Conservation (phyloP, 345 rosid species). For the Sisymbrium irio region DNA sequence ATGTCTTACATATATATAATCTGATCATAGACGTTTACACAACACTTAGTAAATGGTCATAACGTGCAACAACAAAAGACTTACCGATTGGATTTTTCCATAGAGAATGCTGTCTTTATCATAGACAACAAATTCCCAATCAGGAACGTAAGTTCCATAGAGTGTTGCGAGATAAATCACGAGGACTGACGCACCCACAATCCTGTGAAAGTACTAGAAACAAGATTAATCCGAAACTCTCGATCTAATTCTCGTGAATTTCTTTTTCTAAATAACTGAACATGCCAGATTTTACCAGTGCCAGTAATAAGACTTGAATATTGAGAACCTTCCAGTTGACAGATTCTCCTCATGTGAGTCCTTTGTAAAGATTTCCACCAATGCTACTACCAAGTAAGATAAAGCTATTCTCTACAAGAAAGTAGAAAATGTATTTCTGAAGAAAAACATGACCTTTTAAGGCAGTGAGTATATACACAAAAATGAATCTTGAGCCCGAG, state of each 20-base stretch:
- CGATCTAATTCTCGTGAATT: not conserved
- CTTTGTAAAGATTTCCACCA: slow-evolving; percentile 64
- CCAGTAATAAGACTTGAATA: slow-evolving; percentile 55
- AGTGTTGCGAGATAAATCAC: slow-evolving; percentile 51
- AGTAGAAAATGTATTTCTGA: not conserved
- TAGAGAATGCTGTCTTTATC: slow-evolving; percentile 48
- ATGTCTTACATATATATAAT: not conserved
- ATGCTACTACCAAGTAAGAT: slow-evolving; percentile 64
- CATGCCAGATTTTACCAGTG: slow-evolving; percentile 56
- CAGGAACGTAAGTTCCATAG: slow-evolving; percentile 69
- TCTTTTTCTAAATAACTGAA: not conserved
- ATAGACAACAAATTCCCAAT: slow-evolving; percentile 65
- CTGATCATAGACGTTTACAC: not conserved
- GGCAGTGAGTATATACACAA: not conserved
- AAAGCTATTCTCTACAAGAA: slow-evolving; percentile 77
- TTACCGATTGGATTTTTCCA: slow-evolving; percentile 61
- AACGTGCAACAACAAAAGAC: slow-evolving; percentile 1
- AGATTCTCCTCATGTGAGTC: slow-evolving; percentile 32
- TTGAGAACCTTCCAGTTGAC: slow-evolving; percentile 39
- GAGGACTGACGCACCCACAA: slow-evolving; percentile 55
- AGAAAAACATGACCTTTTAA: not conserved
- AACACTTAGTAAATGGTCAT: not conserved
- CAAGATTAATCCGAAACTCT: not conserved
- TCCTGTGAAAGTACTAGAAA: slow-evolving; percentile 46
- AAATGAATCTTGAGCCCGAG: not conserved